Conservation (phyloP, 2,329 filamentous ascomycete genomes). For the Fusarium sp. region DNA sequence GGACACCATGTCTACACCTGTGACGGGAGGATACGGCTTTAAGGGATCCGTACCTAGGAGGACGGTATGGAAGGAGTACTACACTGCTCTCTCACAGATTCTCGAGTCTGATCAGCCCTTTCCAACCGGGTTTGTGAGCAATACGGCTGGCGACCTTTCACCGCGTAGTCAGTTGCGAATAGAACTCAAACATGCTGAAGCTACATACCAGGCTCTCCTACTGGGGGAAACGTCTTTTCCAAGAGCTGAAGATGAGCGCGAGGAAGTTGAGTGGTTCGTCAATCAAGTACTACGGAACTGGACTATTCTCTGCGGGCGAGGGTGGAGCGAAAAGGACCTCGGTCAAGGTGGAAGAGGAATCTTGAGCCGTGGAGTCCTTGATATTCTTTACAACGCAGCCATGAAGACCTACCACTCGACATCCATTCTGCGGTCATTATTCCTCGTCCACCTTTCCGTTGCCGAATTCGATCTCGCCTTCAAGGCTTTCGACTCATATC, state of each 20-base stretch:
- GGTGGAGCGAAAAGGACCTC: conserved; percentile 83
- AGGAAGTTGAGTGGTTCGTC: conserved; percentile 85
- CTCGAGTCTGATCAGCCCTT: conserved; percentile 74
- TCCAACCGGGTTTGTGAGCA: conserved; percentile 59
- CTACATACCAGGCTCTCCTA: conserved; percentile 81
- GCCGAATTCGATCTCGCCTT: conserved; percentile 93
- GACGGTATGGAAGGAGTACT: conserved; percentile 87
- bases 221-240: conserved; percentile 86
- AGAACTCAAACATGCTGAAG: conserved; percentile 83
- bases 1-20: conserved; percentile 61
- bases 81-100: conserved; percentile 80
- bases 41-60: conserved; percentile 70
- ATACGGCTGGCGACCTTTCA: conserved; percentile 60
- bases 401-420: conserved; percentile 97
- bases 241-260: conserved; percentile 80
- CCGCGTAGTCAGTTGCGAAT: conserved; percentile 72
- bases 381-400: conserved; percentile 89
- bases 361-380: conserved; percentile 80
- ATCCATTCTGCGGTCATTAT: conserved; percentile 84
- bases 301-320: conserved; percentile 80
- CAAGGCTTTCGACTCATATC: conserved; percentile 90
- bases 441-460: conserved; percentile 85
- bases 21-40: conserved; percentile 67
- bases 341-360: conserved; percentile 82
- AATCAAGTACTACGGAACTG: conserved; percentile 86